Percentiles rank a stretch among this genome's conserved stretches.
Conservation (phyloP, 176 grass and related monocot genomes). For the Raddia guianensis region DNA sequence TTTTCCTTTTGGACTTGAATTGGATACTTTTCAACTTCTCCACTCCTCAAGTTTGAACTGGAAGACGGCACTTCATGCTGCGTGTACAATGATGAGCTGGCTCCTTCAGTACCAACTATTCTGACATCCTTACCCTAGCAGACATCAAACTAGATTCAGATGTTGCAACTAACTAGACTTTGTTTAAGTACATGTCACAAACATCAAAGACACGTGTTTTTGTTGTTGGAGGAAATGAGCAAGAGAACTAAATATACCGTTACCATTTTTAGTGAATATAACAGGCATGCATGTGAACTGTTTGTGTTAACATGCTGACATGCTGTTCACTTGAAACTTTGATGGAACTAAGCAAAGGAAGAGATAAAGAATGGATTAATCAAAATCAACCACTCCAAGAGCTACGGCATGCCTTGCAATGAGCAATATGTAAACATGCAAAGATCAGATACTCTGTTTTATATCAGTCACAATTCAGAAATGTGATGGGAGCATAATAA, state of each 20-base stretch:
- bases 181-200: not conserved
- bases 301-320: conserved; percentile 36
- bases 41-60: conserved; percentile 35
- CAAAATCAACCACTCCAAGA: conserved; percentile 36
- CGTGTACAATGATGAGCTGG: conserved; percentile 35
- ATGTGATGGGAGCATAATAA: conserved; percentile 4
- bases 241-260: not conserved
- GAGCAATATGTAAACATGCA: conserved; percentile 5
- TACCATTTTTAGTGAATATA: conserved; percentile 22
- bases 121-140: conserved; percentile 51
- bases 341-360: conserved; percentile 26
- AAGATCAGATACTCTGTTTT: conserved; percentile 13
- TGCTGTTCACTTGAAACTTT: not conserved
- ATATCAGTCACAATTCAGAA: not conserved
- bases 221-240: not conserved
- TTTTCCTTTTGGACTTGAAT: conserved; percentile 47
- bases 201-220: not conserved
- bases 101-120: conserved; percentile 34
- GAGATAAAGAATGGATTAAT: not conserved
- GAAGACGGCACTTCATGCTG: conserved; percentile 37
- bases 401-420: conserved; percentile 19
- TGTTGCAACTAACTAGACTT: conserved; percentile 17
- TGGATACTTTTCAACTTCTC: conserved; percentile 50
- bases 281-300: not conserved
- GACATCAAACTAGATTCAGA: conserved; percentile 31